These are phyloP conservation scores for Tilletia walkeri DNA, from an alignment of 1,284 basidiomycete genomes.

Conservation along the genomic window DNA sequence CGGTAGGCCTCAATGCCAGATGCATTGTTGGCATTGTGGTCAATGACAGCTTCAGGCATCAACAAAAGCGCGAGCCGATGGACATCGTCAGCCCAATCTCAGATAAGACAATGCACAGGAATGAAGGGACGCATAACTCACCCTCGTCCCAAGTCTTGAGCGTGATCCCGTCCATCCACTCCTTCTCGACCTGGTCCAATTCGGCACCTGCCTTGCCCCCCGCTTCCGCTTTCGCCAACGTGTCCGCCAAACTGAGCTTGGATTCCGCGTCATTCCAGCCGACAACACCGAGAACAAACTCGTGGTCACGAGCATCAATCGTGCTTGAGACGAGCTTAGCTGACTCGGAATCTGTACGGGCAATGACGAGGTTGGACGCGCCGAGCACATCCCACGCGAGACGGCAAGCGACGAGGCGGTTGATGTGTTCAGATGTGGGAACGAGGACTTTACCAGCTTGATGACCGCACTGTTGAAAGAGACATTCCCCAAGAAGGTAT, in stretches of 20 bases:
- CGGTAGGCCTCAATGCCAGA: slow-evolving; percentile 60
- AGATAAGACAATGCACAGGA: slow-evolving; percentile 60
- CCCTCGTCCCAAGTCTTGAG: slow-evolving; percentile 78
- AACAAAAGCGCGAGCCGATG: slow-evolving; percentile 48
- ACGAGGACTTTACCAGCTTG: slow-evolving; percentile 90
- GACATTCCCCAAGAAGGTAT: background rate
- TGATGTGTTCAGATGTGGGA: slow-evolving; percentile 79
- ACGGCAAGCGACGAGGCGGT: slow-evolving; percentile 75
- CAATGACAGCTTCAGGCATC: slow-evolving; percentile 60
- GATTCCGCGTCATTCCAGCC: slow-evolving; percentile 21
- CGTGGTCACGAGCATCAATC: slow-evolving; percentile 71
- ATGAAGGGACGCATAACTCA: slow-evolving; percentile 49
- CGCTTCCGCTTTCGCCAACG: slow-evolving; percentile 44
- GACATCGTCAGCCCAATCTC: slow-evolving; percentile 53
- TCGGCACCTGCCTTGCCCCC: slow-evolving; percentile 41
- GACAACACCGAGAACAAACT: slow-evolving; percentile 53
- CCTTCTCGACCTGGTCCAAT: slow-evolving; percentile 50
- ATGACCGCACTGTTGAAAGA: slow-evolving; percentile 74
- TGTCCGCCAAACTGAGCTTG: slow-evolving; percentile 46
- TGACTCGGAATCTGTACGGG: slow-evolving; percentile 88
- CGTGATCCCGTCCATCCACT: slow-evolving; percentile 52
- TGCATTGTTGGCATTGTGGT: slow-evolving; percentile 45
- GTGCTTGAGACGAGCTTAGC: slow-evolving; percentile 80
- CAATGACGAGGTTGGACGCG: slow-evolving; percentile 81
- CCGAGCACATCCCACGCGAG: slow-evolving; percentile 86